Evolutionary conservation across 192 early-diverging fungal species (phyloP).

Genomic region (Podila horticola): DNA sequence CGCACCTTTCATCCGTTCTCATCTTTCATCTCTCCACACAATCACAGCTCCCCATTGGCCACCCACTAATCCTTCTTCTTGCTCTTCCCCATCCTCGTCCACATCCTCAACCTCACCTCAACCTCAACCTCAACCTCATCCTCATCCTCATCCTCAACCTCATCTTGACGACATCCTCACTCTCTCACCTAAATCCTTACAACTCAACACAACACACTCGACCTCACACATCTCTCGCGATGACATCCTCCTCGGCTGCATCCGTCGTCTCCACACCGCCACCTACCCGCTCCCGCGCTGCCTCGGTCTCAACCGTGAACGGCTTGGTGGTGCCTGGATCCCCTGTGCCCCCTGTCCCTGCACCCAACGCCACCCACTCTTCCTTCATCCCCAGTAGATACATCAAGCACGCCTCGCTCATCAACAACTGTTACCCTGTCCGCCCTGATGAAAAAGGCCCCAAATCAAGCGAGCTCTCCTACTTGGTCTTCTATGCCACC

Average conservation of each 20-base stretch:
- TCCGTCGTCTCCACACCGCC: not conserved
- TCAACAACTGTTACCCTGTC: constrained; percentile 79
- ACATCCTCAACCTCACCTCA: too few relatives aligned
- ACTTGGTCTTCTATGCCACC: constrained; percentile 88
- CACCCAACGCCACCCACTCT: constrained; percentile 41
- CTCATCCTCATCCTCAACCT: constrained; percentile 9
- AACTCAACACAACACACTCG: not conserved
- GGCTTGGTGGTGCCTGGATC: constrained; percentile 15
- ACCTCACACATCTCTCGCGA: not conserved
- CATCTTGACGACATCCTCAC: not conserved
- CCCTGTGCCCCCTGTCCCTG: constrained; percentile 31
- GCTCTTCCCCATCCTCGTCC: not conserved
- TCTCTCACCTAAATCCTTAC: not conserved
- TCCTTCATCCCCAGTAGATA: constrained; percentile 61
- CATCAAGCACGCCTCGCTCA: constrained; percentile 79
- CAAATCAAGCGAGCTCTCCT: constrained; percentile 83
- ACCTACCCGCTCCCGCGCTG: constrained; percentile 30
- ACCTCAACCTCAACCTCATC: too few relatives aligned
- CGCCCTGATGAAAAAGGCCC: constrained; percentile 76
- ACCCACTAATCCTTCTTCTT: not conserved
- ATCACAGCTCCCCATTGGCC: not conserved
- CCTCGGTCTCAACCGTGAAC: constrained; percentile 30
- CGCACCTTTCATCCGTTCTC: not conserved
- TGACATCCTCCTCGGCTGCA: constrained; percentile 4
- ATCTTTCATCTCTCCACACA: not conserved